phyloP scores from a whole-genome alignment of 495 filamentous ascomycete species.

The Aspergillus homomorphus region DNA sequence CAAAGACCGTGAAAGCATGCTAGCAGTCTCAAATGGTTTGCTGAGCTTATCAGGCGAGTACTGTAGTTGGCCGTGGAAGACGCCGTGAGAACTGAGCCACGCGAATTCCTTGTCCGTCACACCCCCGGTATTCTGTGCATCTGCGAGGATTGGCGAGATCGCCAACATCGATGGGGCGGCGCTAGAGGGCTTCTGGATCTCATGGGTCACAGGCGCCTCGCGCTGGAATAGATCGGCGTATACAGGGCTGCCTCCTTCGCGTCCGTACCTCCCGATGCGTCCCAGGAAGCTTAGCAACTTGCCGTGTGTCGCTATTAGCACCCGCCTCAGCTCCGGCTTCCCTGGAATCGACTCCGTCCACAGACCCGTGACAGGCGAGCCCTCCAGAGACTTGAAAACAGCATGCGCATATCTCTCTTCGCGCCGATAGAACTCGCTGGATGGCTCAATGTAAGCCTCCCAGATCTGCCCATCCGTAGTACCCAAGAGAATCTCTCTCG shows the following conservation, averaged over 20 bases:
- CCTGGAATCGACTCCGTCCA: slow-evolving; percentile 71
- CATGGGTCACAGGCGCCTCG: slow-evolving; percentile 72
- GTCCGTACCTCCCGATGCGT: slow-evolving; percentile 64
- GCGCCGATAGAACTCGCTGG: slow-evolving; percentile 87
- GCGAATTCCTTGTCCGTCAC: slow-evolving; percentile 72
- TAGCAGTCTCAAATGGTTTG: slow-evolving; percentile 66
- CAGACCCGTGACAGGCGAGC: slow-evolving; percentile 71
- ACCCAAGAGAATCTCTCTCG: slow-evolving; percentile 91
- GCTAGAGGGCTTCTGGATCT: slow-evolving; percentile 54
- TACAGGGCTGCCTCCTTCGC: slow-evolving; percentile 77
- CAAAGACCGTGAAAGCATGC: slow-evolving; percentile 67
- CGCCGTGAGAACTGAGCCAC: slow-evolving; percentile 83
- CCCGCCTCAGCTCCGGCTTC: slow-evolving; percentile 64
- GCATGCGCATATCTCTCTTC: slow-evolving; percentile 88
- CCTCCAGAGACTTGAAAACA: slow-evolving; percentile 75
- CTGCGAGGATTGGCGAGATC: slow-evolving; percentile 69
- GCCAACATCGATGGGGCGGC: slow-evolving; percentile 60
- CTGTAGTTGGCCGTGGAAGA: slow-evolving; percentile 76
- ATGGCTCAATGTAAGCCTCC: slow-evolving; percentile 91
- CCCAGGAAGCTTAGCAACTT: slow-evolving; percentile 77
- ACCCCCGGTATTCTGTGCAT: slow-evolving; percentile 42
- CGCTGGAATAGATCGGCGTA: slow-evolving; percentile 85
- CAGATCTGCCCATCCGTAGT: slow-evolving; percentile 91
- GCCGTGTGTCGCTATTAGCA: slow-evolving; percentile 73
- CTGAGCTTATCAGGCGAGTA: slow-evolving; percentile 44